phyloP scores from a whole-genome alignment of 2,329 filamentous ascomycete genomes.

The Pestalotiopsis fici region DNA sequence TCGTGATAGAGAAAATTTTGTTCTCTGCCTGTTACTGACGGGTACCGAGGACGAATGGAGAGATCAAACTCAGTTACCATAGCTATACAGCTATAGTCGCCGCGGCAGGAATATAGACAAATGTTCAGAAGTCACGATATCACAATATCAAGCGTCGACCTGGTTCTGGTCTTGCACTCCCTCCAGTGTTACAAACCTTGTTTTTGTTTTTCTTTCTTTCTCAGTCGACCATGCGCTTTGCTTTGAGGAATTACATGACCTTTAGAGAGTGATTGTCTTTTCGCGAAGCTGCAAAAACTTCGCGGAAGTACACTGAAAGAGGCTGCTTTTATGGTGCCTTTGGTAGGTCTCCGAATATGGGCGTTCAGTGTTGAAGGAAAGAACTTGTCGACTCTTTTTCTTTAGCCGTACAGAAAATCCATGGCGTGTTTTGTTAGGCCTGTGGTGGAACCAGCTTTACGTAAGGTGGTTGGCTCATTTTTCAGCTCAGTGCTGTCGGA shows the following conservation, averaged over 20 bases:
- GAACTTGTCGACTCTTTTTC: neutral
- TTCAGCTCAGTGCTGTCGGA: neutral
- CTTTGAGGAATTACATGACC: neutral
- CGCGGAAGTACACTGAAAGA: neutral
- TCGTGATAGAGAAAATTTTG: constrained; percentile 70
- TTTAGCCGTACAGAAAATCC: neutral
- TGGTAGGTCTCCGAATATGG: too few relatives aligned
- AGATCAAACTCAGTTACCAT: constrained; percentile 63
- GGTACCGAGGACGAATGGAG: constrained; percentile 78
- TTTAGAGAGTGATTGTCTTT: neutral
- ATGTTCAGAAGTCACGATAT: neutral
- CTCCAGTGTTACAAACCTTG: neutral
- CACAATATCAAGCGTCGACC: neutral
- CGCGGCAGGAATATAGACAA: constrained; percentile 43
- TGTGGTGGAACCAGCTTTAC: neutral
- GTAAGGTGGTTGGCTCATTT: neutral
- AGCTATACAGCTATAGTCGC: constrained; percentile 51
- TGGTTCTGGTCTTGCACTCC: neutral
- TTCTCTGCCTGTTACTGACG: constrained; percentile 78
- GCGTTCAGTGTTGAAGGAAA: neutral
- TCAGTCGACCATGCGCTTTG: neutral
- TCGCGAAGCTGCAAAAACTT: neutral
- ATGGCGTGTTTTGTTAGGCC: neutral
- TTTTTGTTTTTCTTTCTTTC: too few relatives aligned
- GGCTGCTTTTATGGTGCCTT: too few relatives aligned